Evolutionary conservation across 208 protist species (phyloP), one percentile per base, ranked within the genome.

Genomic region (Trypanosoma melophagium): DNA sequence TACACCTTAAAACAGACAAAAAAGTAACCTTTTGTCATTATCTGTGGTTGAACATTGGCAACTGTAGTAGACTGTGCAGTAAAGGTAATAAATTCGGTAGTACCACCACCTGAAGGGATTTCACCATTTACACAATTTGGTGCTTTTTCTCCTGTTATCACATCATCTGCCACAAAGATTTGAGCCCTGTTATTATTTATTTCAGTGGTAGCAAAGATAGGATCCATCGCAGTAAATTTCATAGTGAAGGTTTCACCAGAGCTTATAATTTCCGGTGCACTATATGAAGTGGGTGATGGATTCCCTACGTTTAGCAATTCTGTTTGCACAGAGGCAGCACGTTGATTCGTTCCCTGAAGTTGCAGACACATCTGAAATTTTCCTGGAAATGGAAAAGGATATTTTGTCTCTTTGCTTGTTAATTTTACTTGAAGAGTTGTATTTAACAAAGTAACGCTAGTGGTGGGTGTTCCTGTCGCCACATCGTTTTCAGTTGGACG

Each of bases 1-100:
- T 77, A 84, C 14, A 86, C 87, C 55, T 76, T 64, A 69, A 96
- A 96, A 71, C 92, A 96, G 10, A 96, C 80, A 55, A 78, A 95
- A 73, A 79, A 93, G 65, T 89, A 94, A 31, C 79, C 89, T 8
- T 87, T 63, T 22, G 51, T 55, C 52, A 79, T 44, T 19, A 96
- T 66, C 22, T 54, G 60, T 31, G 89, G 83, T 28, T 61, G 16
- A 35, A 96, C 87, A 24, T 76, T 83, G 16, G 88, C 89, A 59
- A 64, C 52, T 24, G 73, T 83, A 19, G 59, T 44, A 74, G 60
- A 81, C 50, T 57, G 60, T n/a, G 52, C 47, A n/a, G 71, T 87
- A 75, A 96, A 93, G 56, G 21, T 83, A 21, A 80, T 86, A 76
- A 96, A 94, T 38, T 19, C 49, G 19, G 71, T 80, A 5, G 56